Conservation (phyloP, 805 yeast genomes). For the Nakazawaea sp. region DNA sequence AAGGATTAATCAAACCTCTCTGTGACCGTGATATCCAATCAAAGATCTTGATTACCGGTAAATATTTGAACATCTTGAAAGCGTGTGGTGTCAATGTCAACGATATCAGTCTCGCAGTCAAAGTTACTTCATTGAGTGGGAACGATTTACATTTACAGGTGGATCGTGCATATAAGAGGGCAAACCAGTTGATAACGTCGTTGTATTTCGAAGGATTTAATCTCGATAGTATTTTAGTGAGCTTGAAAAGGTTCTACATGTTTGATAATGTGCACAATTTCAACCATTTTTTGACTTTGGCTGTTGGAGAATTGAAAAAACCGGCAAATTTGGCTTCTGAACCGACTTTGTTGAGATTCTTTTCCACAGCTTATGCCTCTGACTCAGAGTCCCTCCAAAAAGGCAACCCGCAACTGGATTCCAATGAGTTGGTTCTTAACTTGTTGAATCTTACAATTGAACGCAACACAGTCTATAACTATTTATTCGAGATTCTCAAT, state of each 20-base stretch:
- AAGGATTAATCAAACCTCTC: conserved; percentile 69
- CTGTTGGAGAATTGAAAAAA: conserved; percentile 47
- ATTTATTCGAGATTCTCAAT: conserved; percentile 43
- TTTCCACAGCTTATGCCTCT: conserved; percentile 15
- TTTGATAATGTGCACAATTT: conserved; percentile 44
- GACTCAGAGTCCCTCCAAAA: background rate
- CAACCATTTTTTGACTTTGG: conserved; percentile 42
- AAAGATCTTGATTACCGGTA: conserved; percentile 77
- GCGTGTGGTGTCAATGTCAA: conserved; percentile 43
- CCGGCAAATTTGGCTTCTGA: conserved; percentile 18
- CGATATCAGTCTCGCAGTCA: conserved; percentile 9
- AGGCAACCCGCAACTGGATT: conserved; percentile 14
- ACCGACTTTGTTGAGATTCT: conserved; percentile 26
- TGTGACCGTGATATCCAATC: conserved; percentile 43
- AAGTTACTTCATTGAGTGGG: conserved; percentile 22
- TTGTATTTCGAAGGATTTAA: conserved; percentile 57
- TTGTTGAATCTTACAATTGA: conserved; percentile 32
- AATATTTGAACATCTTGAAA: conserved; percentile 66
- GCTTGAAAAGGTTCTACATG: conserved; percentile 53
- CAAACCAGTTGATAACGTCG: conserved; percentile 54
- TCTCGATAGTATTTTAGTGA: conserved; percentile 37
- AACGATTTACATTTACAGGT: conserved; percentile 46
- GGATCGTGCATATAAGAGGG: conserved; percentile 54
- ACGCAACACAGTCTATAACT: conserved; percentile 28
- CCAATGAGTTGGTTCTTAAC: conserved; percentile 15